Base-by-base conservation (phyloP, 2,329 filamentous ascomycete species). In the Penicillium palitans region DNA sequence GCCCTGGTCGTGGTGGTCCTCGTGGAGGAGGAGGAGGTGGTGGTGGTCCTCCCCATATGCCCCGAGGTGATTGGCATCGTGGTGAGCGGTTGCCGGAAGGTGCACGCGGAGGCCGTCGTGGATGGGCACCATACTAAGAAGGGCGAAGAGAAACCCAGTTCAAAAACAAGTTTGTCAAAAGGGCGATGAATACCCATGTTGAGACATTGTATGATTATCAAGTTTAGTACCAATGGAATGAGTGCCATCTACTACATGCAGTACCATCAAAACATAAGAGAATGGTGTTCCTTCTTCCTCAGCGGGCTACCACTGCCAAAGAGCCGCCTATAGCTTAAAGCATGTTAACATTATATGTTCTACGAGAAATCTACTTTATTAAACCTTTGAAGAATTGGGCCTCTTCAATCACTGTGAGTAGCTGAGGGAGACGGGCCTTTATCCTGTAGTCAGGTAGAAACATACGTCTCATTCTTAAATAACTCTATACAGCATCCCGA, bases 51-150 rank as follows among this genome's bases (percentile, higher is more conserved):
- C 61, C 71, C 63, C 17, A 54, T 27, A 52, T 68, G 50, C 66
- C 65, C 6, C 47, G n/a, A 10, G 76, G 81, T 35, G 76, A 84
- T 67, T 81, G 81, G 72, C 78, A 79, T 60, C 74, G 79, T 48
- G 76, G 79, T 37, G 78, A 82, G 68, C 70, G 80, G 57, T 50
- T 81, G 50, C 79, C 79, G 17, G 76, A 79, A 58, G 67, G 68
- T 27, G 69, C 61, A 21, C 55, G 49, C 6, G 68, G 65, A 59
- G 73, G 76, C 65, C 76, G 78, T 57, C 73, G 74, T 31, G 74
- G 72, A 56, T 74, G 77, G 67, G 77, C 76, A 44, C 74, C 74
- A 8, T 77, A 78, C 63, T 77, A 17, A 29, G 47, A 19, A 45
- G 24, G 42, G 13, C 21, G 24, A 47, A 33, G 29, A 21, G 7